A percentile compares a stretch with the other conserved stretches of the same genome.
phyloP scores from a whole-genome alignment of 768 basidiomycete genomes.

The Phallus indusiatus region DNA sequence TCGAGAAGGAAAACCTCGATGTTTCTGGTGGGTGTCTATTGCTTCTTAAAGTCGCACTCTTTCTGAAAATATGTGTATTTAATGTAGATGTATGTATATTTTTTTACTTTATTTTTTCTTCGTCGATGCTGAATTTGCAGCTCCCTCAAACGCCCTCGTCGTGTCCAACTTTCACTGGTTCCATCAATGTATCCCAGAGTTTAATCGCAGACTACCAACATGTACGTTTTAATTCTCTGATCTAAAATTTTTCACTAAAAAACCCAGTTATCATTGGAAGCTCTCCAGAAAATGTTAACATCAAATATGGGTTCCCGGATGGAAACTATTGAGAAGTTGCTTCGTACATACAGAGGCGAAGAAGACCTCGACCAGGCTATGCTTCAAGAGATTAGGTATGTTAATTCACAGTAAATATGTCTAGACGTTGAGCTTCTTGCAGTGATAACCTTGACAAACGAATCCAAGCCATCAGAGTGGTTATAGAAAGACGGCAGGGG shows the following conservation, averaged over 20 bases:
- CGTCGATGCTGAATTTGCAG: background rate
- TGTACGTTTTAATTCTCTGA: background rate
- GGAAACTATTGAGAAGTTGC: slow-evolving; percentile 4
- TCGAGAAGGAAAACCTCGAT: background rate
- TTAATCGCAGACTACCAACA: slow-evolving; percentile 4
- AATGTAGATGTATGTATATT: background rate
- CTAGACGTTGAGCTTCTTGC: background rate
- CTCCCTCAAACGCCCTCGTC: background rate
- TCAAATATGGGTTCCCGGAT: slow-evolving; percentile 6
- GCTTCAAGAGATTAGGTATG: slow-evolving; percentile 8
- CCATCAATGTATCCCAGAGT: background rate
- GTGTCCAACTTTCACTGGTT: background rate
- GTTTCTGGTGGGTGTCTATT: background rate
- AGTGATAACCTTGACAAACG: slow-evolving; percentile 6
- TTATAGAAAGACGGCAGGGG: background rate
- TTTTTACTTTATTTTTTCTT: background rate
- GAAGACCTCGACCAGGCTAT: slow-evolving; percentile 8
- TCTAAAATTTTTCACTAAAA: background rate
- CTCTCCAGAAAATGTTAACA: slow-evolving; percentile 3
- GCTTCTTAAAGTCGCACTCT: background rate
- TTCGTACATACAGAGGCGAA: background rate
- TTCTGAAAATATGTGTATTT: background rate
- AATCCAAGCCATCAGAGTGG: background rate
- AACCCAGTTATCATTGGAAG: background rate
- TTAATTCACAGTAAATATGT: background rate